Conservation (phyloP, 2,329 filamentous ascomycete species). For the Diaporthe velutina region DNA sequence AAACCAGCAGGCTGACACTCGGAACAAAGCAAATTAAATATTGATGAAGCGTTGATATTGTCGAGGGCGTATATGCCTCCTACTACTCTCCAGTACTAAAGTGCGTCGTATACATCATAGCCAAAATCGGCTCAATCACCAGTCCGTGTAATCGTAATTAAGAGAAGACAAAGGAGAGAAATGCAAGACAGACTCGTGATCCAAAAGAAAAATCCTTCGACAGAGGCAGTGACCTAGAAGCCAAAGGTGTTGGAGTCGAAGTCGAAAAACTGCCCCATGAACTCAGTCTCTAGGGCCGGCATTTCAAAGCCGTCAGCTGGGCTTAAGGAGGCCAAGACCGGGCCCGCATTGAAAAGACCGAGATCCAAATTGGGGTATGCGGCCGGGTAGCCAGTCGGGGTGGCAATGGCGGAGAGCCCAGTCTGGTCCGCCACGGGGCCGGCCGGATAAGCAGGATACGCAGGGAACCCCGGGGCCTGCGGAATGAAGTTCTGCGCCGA, state of each 20-base stretch:
- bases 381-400: background rate
- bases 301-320: background rate
- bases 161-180: background rate
- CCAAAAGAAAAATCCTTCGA: no score
- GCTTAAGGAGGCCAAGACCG: fast-evolving
- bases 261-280: background rate
- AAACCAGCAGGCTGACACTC: background rate
- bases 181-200: background rate
- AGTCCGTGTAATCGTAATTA: background rate
- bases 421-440: background rate
- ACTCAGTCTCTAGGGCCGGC: background rate
- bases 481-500: background rate
- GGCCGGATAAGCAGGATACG: background rate
- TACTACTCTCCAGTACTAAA: background rate
- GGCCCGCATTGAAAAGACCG: background rate
- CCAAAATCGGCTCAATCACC: background rate
- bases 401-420: background rate
- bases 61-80: background rate
- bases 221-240: background rate
- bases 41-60: background rate
- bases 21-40: background rate
- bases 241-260: background rate
- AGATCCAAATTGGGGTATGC: background rate
- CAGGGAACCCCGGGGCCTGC: background rate
- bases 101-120: background rate